Evolutionary conservation across 768 basidiomycete species (phyloP).

Genomic region (Tulasnella sp.): DNA sequence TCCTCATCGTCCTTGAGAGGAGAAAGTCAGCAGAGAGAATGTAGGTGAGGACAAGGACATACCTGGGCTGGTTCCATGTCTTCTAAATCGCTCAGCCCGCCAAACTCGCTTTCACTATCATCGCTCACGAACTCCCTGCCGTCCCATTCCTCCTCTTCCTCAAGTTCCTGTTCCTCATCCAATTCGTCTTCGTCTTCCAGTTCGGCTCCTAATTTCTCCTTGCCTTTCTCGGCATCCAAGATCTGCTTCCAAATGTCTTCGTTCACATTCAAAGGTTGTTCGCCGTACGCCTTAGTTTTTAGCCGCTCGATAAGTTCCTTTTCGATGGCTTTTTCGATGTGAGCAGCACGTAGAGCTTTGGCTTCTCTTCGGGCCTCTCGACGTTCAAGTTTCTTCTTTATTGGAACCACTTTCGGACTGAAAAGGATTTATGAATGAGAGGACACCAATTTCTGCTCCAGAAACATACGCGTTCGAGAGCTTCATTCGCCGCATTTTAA

Average conservation of each 20-base stretch:
- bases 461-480: slow-evolving; percentile 77
- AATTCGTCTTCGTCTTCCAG: slow-evolving; percentile 61
- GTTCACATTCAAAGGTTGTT: slow-evolving; percentile 96
- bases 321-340: slow-evolving; percentile 92
- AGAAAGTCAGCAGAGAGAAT: background rate
- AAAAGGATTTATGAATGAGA: background rate
- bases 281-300: slow-evolving; percentile 96
- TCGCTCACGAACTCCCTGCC: slow-evolving; percentile 73
- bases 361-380: slow-evolving; percentile 91
- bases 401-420: slow-evolving; percentile 90
- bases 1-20: slow-evolving; percentile 47
- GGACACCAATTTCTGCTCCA: background rate
- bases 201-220: slow-evolving; percentile 54
- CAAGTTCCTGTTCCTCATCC: slow-evolving; percentile 51
- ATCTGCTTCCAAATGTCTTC: slow-evolving; percentile 95
- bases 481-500: slow-evolving; percentile 93
- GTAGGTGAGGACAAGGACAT: background rate
- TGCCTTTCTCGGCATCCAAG: slow-evolving; percentile 68
- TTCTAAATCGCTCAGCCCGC: slow-evolving; percentile 55
- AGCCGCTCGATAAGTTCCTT: slow-evolving; percentile 95
- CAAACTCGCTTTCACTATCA: slow-evolving; percentile 67
- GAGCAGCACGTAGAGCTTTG: slow-evolving; percentile 94
- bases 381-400: slow-evolving; percentile 96
- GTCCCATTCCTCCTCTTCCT: slow-evolving; percentile 58
- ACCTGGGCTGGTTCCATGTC: slow-evolving; percentile 46